A percentile compares a stretch with the other conserved stretches of the same genome.
phyloP scores from a whole-genome alignment of 164 flowering plant genomes.

The Buxus sempervirens region DNA sequence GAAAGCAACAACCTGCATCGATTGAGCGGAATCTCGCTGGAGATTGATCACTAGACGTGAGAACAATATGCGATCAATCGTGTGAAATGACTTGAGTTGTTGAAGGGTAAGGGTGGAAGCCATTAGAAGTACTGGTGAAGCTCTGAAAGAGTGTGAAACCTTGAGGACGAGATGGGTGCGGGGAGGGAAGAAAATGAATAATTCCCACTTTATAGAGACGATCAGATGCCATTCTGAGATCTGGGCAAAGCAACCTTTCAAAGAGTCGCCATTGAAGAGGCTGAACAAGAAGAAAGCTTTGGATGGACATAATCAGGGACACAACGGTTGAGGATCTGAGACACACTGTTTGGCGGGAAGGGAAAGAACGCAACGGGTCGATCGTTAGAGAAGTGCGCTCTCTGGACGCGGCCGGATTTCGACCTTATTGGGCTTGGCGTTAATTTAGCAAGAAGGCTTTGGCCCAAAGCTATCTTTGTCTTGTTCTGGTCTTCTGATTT shows the following conservation, averaged over 20 bases:
- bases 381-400: too few species aligned
- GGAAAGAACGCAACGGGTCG: too few species aligned
- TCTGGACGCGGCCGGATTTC: too few species aligned
- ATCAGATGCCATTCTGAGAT: neutral
- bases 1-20: constrained; percentile 42
- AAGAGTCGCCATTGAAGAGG: neutral
- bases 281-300: neutral
- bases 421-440: too few species aligned
- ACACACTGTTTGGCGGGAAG: neutral
- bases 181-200: neutral
- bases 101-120: constrained; percentile 12
- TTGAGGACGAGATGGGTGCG: neutral
- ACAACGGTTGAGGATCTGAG: neutral
- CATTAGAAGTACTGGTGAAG: neutral
- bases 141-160: too few species aligned
- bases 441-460: too few species aligned
- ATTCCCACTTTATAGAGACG: neutral
- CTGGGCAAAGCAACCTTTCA: neutral
- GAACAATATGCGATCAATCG: constrained; percentile 40
- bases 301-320: neutral
- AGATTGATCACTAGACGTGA: constrained; percentile 24
- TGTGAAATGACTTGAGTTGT: constrained; percentile 41
- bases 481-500: too few species aligned
- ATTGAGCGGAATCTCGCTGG: constrained; percentile 33
- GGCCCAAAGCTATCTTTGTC: too few species aligned